These are phyloP conservation scores for Ligustrum vulgare DNA, from an alignment of 257 asterid species.

Conservation along the genomic window DNA sequence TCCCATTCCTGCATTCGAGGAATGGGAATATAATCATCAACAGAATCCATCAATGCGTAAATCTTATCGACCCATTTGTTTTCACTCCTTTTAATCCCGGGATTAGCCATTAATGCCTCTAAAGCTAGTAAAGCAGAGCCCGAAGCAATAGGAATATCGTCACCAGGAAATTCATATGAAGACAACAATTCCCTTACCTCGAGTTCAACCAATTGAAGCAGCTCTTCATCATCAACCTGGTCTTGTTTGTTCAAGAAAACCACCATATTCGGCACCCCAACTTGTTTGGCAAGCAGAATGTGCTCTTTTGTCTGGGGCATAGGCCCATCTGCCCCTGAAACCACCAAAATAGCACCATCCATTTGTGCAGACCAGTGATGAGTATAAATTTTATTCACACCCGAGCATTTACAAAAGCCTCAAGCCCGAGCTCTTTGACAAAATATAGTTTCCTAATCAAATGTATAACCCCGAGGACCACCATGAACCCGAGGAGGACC, in stretches of 20 bases:
- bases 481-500: too few species aligned
- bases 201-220: slow-evolving; percentile 80
- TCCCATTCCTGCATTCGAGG: too few species aligned
- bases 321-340: slow-evolving; percentile 93
- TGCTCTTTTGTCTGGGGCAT: slow-evolving; percentile 97
- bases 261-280: slow-evolving; percentile 84
- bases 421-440: too few species aligned
- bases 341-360: slow-evolving; percentile 92
- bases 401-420: too few species aligned
- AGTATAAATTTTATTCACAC: too few species aligned
- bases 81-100: slow-evolving; percentile 72
- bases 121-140: slow-evolving; percentile 87
- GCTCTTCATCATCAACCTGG: slow-evolving; percentile 90
- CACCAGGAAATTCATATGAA: slow-evolving; percentile 88
- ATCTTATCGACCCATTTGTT: slow-evolving; percentile 91
- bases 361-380: slow-evolving; percentile 96
- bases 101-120: slow-evolving; percentile 77
- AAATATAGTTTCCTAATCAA: too few species aligned
- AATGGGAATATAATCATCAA: slow-evolving; percentile 78
- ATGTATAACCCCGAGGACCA: too few species aligned
- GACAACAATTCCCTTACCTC: slow-evolving; percentile 91
- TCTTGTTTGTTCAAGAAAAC: slow-evolving; percentile 91
- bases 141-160: slow-evolving; percentile 78
- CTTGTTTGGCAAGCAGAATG: slow-evolving; percentile 80
- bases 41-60: slow-evolving; percentile 75